Evolutionary conservation across 2,329 filamentous ascomycete species (phyloP).

Genomic region (Trichophyton verrucosum): DNA sequence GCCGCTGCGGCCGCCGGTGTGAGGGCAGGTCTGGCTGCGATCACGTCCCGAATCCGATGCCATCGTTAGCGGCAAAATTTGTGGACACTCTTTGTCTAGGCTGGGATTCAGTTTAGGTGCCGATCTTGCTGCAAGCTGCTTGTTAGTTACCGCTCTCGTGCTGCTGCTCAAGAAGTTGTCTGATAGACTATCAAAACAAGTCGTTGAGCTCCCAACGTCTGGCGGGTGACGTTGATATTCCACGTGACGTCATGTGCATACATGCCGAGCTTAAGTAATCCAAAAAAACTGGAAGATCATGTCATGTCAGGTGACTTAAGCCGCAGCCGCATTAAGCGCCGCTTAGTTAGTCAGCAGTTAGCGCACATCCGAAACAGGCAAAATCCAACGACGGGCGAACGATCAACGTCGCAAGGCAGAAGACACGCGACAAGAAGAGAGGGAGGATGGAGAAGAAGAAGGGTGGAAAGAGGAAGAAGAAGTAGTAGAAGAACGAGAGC

Average conservation of each 20-base stretch:
- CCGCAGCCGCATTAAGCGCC: neutral
- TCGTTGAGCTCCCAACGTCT: too few species aligned
- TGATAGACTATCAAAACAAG: neutral
- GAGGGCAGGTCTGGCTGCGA: neutral
- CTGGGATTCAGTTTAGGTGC: neutral
- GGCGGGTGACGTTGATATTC: neutral
- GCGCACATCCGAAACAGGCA: neutral
- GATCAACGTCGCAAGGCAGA: neutral
- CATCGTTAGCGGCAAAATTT: neutral
- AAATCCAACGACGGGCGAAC: neutral
- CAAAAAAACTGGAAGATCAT: too few species aligned
- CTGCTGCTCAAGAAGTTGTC: neutral
- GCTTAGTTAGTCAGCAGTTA: neutral
- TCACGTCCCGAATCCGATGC: slow-evolving; percentile 1
- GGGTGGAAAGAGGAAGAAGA: too few species aligned
- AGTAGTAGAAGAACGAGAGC: neutral
- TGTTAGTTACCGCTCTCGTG: neutral
- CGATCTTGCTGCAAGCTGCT: neutral
- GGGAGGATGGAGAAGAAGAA: too few species aligned
- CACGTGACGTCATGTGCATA: neutral
- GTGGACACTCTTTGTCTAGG: neutral
- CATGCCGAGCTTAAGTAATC: too few species aligned
- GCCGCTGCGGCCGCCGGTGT: neutral
- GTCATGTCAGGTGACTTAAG: neutral
- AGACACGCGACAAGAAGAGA: too few species aligned